Base-by-base conservation (phyloP, 768 basidiomycete genomes). In the Porphyrellus cyaneotinctus region DNA sequence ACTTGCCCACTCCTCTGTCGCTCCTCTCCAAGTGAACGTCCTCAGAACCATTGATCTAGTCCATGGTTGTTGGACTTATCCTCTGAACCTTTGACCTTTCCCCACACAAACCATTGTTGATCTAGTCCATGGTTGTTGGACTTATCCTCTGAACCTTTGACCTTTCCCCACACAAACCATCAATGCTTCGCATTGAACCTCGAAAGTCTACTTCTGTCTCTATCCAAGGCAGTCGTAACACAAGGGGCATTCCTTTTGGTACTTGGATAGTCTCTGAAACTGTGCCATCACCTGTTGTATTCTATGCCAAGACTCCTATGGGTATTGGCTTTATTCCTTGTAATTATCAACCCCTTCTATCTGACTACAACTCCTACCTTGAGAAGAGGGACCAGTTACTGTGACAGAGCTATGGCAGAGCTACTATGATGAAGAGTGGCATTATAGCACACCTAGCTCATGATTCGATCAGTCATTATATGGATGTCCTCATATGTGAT, bases 401-500 rank as follows among this genome's bases (percentile, higher is more conserved):
- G 8, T 12, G 20, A 14, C 24, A 5, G 8, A 39, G 18, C 20
- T 54, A 51, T 41, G 43, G 26, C 4, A 50, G 49, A 24, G 53
- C 43, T 15, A 24, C 43, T 2, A 41, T 54, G 24, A 51, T 42
- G 24, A 51, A 46, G n/a, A 49, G 48, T 33, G 49, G 43, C 14
- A 54, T 54, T 8, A 28, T 50, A n/a, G 30, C 30, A n/a, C 4
- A 20, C n/a, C 48, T 48, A 3, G 38, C 11, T 2, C 2, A 20
- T n/a, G 41, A 46, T 30, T 53, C 46, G 20, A 17, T 49, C 12
- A 36, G 53, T 31, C 12, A 31, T 17, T 15, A 10, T 3, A 31
- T 47, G 24, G 14, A 36, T 24, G 15, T 48, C 5, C 28, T 49
- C 2, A 6, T 39, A 2, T 13, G 26, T 4, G 20, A 6, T 18